Evolutionary conservation across 148 eudicot genomes (phyloP).

Genomic region (Diospyros lotus): DNA sequence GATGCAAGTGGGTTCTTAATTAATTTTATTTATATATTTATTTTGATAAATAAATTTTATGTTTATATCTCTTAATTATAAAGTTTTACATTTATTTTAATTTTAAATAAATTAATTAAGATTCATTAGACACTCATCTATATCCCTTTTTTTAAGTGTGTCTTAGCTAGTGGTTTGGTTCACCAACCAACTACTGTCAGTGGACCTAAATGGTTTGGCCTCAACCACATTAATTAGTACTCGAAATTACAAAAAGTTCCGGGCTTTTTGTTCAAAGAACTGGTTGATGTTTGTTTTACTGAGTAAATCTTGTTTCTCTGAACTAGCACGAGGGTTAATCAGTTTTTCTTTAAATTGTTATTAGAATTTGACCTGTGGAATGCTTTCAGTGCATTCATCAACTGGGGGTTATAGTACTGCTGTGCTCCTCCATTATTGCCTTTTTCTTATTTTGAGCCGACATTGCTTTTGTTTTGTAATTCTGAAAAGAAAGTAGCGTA

Average conservation of each 20-base stretch:
- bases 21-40: too few species aligned
- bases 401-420: neutral
- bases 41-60: too few species aligned
- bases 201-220: neutral
- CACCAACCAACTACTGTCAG: neutral
- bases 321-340: neutral
- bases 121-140: neutral
- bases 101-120: neutral
- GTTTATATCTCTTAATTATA: too few species aligned
- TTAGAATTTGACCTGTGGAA: neutral
- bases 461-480: conserved; percentile 3
- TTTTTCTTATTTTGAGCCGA: conserved; percentile 13
- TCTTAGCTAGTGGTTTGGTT: neutral
- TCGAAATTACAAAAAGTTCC: neutral
- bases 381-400: neutral
- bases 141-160: neutral
- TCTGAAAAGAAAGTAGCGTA: conserved; percentile 1
- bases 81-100: neutral
- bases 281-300: neutral
- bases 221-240: neutral
- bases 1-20: too few species aligned
- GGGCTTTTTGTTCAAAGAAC: neutral
- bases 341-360: too few species aligned
- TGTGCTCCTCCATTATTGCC: neutral
- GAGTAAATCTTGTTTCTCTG: too few species aligned